Evolutionary conservation across 148 eudicot species (phyloP), one percentile per base, ranked within the genome.

Genomic region (Fagopyrum tataricum): DNA sequence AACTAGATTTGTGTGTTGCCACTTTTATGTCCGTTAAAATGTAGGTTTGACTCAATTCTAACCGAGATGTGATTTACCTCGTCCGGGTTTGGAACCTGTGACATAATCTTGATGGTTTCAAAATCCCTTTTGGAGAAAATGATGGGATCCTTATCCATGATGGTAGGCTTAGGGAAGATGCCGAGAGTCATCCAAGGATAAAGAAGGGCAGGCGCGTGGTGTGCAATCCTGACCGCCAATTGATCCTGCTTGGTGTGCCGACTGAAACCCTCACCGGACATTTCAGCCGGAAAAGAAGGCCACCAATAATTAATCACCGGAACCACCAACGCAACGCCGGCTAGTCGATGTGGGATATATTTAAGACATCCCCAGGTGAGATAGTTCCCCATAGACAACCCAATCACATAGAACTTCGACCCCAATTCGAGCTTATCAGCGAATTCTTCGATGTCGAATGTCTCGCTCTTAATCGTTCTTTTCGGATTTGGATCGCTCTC

Each of bases 251-350:
- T 64, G 1, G 75, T 58, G 41, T 79, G 44, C 74, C 59, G 18
- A 26, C 47, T 72, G 46, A 15, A 79, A 4, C 51, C 76, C 47
- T 51, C 55, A 20, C 13, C 72, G 12, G 64, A 14, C 23, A 48
- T 7, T 5, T 72, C 70, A 20, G 78, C 70, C 58, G 85, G 80
- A 56, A 76, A 80, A 42, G 79, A 73, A 14, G 84, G 84, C 84
- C 84, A 82, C 84, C 84, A 79, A 71, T 73, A 79, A 47, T 82
- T 82, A 73, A 79, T 39, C 4, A 76, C 71, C 26, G 84, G 84
- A 12, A 74, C 82, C 56, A 72, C 82, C 23, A 82, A 74, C 23
- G 79, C 75, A 20, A 44, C 82, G 7, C 84, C 84, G 0, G 82
- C 64, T 31, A 76, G 49, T 78, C 85, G 74, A n/a, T 74, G 73